Percentiles rank a stretch among this genome's conserved stretches.
phyloP scores from a whole-genome alignment of 768 basidiomycete genomes.

The Tylopilus rubrobrunneus region DNA sequence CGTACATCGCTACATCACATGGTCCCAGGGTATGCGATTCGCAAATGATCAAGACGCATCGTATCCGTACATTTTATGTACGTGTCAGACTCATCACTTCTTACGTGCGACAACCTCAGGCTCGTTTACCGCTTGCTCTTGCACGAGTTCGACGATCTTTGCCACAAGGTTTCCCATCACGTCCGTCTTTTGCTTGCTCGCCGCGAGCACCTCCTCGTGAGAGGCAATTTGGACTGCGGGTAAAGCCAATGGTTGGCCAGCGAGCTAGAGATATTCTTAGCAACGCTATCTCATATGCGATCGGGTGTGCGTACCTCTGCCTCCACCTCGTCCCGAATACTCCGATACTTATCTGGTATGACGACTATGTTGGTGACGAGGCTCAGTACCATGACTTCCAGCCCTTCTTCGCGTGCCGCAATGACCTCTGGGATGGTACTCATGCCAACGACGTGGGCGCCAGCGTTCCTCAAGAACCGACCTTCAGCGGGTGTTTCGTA shows the following conservation, averaged over 20 bases:
- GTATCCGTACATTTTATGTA: constrained; percentile 5
- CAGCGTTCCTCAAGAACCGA: constrained; percentile 64
- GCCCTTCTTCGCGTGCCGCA: constrained; percentile 68
- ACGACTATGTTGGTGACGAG: constrained; percentile 86
- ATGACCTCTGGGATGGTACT: constrained; percentile 89
- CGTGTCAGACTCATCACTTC: constrained; percentile 4
- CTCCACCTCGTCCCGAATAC: constrained; percentile 69
- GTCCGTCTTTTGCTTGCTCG: constrained; percentile 65
- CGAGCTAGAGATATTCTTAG: constrained; percentile 42
- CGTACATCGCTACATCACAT: background rate
- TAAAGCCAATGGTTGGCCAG: constrained; percentile 47
- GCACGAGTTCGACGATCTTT: constrained; percentile 48
- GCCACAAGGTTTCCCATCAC: constrained; percentile 70
- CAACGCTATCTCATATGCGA: background rate
- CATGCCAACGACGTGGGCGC: constrained; percentile 93
- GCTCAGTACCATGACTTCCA: constrained; percentile 76
- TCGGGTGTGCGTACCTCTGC: constrained; percentile 54
- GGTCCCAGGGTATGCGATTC: background rate
- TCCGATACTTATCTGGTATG: constrained; percentile 60
- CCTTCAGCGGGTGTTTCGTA: constrained; percentile 91
- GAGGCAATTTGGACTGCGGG: constrained; percentile 51
- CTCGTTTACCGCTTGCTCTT: constrained; percentile 11
- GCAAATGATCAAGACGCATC: background rate
- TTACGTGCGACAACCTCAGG: background rate
- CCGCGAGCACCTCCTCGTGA: constrained; percentile 73